Evolutionary conservation across 495 filamentous ascomycete species (phyloP).

Genomic region (Trichoderma asperelloides): DNA sequence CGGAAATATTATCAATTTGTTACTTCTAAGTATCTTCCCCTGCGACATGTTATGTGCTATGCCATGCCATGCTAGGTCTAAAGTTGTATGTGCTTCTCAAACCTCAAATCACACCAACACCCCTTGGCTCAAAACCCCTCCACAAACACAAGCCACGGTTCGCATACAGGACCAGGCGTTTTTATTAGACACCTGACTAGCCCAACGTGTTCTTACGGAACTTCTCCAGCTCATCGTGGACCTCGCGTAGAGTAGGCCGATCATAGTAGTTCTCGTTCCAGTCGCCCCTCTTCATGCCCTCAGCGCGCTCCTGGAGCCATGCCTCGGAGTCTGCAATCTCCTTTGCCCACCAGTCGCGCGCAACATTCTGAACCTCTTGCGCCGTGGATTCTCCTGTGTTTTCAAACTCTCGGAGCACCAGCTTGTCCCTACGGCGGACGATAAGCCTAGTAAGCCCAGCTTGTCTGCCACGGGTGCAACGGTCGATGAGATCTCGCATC

Average conservation of each 20-base stretch:
- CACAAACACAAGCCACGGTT: too few relatives aligned
- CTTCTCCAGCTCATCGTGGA: slow-evolving; percentile 19
- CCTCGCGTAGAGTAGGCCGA: slow-evolving; percentile 29
- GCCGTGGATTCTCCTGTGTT: not conserved
- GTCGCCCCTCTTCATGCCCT: slow-evolving; percentile 21
- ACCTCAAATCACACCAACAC: too few relatives aligned
- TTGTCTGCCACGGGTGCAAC: slow-evolving; percentile 35
- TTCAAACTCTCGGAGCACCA: slow-evolving; percentile 21
- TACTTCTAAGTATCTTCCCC: not conserved
- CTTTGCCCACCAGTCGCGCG: slow-evolving; percentile 30
- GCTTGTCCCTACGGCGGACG: slow-evolving; percentile 26
- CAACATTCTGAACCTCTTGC: slow-evolving; percentile 17
- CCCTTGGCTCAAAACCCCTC: too few relatives aligned
- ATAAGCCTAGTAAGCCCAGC: slow-evolving; percentile 26
- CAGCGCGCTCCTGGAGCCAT: slow-evolving; percentile 25
- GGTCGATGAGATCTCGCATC: slow-evolving; percentile 31
- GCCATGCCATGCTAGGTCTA: too few relatives aligned
- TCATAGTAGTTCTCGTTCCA: slow-evolving; percentile 37
- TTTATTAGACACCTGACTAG: not conserved
- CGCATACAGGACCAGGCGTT: too few relatives aligned
- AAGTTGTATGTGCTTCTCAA: too few relatives aligned
- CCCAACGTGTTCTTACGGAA: slow-evolving; percentile 14
- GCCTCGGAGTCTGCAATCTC: slow-evolving; percentile 33
- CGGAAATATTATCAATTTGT: not conserved
- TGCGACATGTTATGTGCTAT: too few relatives aligned